Percentiles rank a stretch among this genome's conserved stretches.
phyloP scores from a whole-genome alignment of 345 rosid genomes.

The Eucalyptus sp. region DNA sequence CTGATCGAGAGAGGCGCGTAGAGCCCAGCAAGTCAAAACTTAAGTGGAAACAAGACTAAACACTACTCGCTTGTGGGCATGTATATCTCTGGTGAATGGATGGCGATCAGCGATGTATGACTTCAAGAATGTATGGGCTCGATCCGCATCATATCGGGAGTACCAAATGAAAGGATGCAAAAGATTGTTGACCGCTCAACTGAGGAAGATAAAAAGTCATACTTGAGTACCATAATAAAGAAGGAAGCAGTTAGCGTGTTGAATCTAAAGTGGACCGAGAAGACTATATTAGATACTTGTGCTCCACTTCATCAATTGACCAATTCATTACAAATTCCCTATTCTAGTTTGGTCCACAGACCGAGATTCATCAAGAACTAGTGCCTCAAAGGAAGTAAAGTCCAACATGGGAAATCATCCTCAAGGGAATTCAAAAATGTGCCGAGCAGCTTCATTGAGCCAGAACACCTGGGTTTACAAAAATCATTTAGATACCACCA shows the following conservation, averaged over 20 bases:
- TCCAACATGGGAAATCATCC: background rate
- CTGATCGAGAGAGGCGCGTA: background rate
- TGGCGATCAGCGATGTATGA: background rate
- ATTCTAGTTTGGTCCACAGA: background rate
- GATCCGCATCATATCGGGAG: background rate
- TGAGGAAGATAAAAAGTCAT: background rate
- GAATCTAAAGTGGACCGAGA: background rate
- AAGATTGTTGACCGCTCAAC: background rate
- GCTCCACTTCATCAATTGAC: background rate
- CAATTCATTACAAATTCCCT: background rate
- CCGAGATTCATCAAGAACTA: background rate
- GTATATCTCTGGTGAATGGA: background rate
- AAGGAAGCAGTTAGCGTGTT: background rate
- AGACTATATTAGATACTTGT: background rate
- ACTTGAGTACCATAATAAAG: background rate
- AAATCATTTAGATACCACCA: background rate
- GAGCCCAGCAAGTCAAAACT: background rate
- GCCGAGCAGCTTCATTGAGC: background rate
- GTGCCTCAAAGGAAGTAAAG: background rate
- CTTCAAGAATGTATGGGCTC: background rate
- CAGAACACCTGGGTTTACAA: background rate
- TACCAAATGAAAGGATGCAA: background rate
- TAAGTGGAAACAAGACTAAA: background rate
- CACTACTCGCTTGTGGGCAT: background rate
- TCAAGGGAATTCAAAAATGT: background rate